These are phyloP conservation scores for Fusarium marasasianum DNA, from an alignment of 2,329 filamentous ascomycete species.

Conservation along the genomic window DNA sequence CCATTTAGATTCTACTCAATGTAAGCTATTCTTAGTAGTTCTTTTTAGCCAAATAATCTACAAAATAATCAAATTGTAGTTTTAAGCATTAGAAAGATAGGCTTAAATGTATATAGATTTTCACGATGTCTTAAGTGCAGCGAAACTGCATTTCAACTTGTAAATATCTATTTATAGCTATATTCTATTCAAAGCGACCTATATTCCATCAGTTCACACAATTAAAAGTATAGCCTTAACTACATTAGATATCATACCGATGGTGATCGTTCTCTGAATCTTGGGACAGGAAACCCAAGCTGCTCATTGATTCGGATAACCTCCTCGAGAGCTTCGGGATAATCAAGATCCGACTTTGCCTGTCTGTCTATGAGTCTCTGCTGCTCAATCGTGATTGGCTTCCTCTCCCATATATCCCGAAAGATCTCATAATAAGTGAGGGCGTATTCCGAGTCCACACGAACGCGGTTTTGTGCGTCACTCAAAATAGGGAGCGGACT, in stretches of 20 bases:
- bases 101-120: no score
- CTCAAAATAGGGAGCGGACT: neutral
- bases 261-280: neutral
- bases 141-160: no score
- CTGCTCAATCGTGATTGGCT: neutral
- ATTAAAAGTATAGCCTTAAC: accelerated
- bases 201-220: no score
- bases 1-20: no score
- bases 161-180: no score
- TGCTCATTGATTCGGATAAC: neutral
- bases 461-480: neutral
- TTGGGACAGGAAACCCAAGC: neutral
- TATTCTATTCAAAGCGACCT: no score
- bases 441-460: neutral
- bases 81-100: no score
- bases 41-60: no score
- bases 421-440: neutral
- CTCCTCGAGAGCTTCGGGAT: neutral
- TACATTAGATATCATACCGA: neutral
- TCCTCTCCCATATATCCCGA: neutral
- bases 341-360: neutral
- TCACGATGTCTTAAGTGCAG: no score
- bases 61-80: no score
- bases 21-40: no score
- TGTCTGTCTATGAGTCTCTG: neutral